phyloP scores from a whole-genome alignment of 768 basidiomycete species.

The Phylloporus scabripes region DNA sequence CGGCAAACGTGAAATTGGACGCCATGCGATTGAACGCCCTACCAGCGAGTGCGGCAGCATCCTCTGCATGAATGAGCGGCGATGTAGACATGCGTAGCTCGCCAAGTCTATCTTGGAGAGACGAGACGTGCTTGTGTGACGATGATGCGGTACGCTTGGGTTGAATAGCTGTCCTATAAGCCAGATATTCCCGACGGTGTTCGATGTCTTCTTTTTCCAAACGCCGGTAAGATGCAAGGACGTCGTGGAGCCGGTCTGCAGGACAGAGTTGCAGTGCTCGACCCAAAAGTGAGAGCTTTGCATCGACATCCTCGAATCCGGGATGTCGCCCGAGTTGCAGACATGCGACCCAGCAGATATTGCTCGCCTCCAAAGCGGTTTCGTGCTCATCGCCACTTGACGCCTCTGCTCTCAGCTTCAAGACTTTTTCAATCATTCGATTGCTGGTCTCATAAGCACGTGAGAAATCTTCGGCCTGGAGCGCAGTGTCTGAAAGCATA shows the following conservation, averaged over 20 bases:
- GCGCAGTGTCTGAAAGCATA: slow-evolving; percentile 87
- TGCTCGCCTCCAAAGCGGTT: slow-evolving; percentile 53
- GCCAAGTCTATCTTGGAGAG: slow-evolving; percentile 57
- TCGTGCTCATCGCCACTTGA: slow-evolving; percentile 32
- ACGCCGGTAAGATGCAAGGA: slow-evolving; percentile 74
- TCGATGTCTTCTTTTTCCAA: slow-evolving; percentile 63
- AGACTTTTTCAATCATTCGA: slow-evolving; percentile 62
- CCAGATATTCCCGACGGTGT: slow-evolving; percentile 41
- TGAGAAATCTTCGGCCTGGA: slow-evolving; percentile 74
- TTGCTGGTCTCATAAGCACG: slow-evolving; percentile 68
- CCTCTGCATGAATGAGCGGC: slow-evolving; percentile 64
- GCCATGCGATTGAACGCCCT: slow-evolving; percentile 75
- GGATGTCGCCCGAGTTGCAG: slow-evolving; percentile 82
- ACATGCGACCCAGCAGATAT: slow-evolving; percentile 88
- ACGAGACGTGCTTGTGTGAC: slow-evolving; percentile 39
- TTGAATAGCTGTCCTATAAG: slow-evolving; percentile 16
- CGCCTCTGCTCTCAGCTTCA: slow-evolving; percentile 39
- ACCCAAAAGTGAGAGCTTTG: slow-evolving; percentile 69
- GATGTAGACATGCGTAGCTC: slow-evolving; percentile 65
- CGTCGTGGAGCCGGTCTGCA: slow-evolving; percentile 65
- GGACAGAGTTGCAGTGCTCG: slow-evolving; percentile 85
- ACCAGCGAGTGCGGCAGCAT: slow-evolving; percentile 74
- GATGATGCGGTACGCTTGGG: slow-evolving; percentile 17
- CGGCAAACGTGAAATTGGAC: slow-evolving; percentile 68
- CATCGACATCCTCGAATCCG: slow-evolving; percentile 62